Conservation (phyloP, 768 basidiomycete genomes). For the Auricularia sp. region DNA sequence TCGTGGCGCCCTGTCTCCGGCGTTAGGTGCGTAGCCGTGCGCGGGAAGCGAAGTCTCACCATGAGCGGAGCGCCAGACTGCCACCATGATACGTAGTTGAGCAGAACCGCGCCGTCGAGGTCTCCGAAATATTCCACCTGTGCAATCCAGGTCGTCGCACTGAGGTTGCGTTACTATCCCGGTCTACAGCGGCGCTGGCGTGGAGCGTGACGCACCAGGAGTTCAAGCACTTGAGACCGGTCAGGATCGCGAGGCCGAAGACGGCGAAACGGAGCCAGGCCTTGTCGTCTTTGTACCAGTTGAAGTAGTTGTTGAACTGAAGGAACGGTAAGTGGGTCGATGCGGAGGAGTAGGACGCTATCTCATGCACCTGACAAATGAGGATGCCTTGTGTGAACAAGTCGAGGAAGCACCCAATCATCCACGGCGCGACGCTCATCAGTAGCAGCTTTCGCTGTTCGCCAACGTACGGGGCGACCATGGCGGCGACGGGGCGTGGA, state of each 20-base stretch:
- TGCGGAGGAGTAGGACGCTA: background rate
- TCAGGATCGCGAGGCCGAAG: background rate
- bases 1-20: background rate
- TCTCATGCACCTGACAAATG: background rate
- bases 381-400: background rate
- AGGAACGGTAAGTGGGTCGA: background rate
- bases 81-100: background rate
- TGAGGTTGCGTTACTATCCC: background rate
- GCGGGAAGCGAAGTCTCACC: background rate
- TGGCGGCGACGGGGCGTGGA: background rate
- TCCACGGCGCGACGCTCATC: background rate
- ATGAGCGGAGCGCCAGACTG: background rate
- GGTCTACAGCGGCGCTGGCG: background rate
- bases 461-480: background rate
- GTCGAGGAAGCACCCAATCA: conserved; percentile 1
- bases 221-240: background rate
- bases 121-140: background rate
- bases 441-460: background rate
- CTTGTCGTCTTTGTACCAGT: background rate
- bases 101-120: background rate
- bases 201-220: background rate
- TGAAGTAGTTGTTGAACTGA: background rate
- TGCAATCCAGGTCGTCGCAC: background rate
- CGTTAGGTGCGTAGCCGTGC: background rate
- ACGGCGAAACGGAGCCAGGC: background rate